Evolutionary conservation across 2,329 filamentous ascomycete species (phyloP).

Genomic region (Raffaelea ambrosiae): DNA sequence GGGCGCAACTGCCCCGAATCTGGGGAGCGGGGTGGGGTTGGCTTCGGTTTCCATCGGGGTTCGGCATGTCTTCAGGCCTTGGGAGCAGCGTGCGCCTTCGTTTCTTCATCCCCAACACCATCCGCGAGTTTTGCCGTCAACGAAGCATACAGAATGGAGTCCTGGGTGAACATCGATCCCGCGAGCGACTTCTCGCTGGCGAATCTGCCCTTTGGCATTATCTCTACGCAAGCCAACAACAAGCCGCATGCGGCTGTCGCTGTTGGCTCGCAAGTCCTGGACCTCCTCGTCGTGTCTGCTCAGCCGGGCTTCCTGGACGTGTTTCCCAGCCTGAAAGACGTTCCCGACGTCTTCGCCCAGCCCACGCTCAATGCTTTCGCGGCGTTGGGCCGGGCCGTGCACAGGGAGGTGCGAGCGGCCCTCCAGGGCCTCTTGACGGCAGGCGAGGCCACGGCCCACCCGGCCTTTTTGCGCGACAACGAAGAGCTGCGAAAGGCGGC

Average conservation of each 20-base stretch:
- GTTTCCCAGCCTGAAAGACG: constrained; percentile 13
- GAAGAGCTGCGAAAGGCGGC: constrained; percentile 43
- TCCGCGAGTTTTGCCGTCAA: no score
- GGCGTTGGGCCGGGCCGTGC: constrained; percentile 57
- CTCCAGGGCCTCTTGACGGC: constrained; percentile 55
- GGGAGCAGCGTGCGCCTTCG: no score
- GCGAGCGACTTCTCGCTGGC: constrained; percentile 62
- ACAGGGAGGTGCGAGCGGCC: constrained; percentile 59
- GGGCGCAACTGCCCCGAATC: no score
- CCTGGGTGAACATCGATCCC: constrained; percentile 8
- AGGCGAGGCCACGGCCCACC: constrained; percentile 46
- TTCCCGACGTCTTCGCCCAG: constrained; percentile 16
- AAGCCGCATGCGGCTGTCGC: constrained; percentile 50
- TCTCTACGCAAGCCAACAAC: constrained; percentile 41
- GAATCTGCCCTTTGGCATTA: constrained; percentile 72
- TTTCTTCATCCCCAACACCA: no score
- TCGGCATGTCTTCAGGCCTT: no score
- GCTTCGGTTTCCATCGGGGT: no score
- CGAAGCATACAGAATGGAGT: neutral
- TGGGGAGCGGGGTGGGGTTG: no score
- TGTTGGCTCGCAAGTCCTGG: constrained; percentile 59
- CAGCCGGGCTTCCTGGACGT: constrained; percentile 45
- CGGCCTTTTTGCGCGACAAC: constrained; percentile 57
- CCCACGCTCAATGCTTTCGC: constrained; percentile 50
- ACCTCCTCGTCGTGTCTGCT: constrained; percentile 53